Percentiles rank a stretch among this genome's conserved stretches.
phyloP scores from a whole-genome alignment of 768 basidiomycete genomes.

The Tremella yokohamensis region DNA sequence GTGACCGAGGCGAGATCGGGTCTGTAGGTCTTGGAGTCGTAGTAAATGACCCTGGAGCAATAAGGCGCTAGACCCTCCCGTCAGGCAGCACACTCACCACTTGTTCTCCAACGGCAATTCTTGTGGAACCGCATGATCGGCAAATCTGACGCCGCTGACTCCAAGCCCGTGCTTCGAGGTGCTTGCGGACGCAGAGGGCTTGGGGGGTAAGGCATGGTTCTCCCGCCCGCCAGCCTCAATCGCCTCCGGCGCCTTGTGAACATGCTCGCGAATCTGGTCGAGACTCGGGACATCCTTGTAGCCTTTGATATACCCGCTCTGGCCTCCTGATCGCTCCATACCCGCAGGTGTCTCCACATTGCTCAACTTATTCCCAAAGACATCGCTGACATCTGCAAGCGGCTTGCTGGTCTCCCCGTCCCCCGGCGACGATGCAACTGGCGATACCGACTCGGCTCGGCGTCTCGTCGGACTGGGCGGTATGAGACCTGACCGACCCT shows the following conservation, averaged over 20 bases:
- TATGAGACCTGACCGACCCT: conserved; percentile 1
- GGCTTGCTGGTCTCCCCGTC: conserved; percentile 9
- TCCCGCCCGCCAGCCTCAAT: conserved; percentile 9
- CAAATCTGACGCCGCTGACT: not conserved
- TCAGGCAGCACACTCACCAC: not conserved
- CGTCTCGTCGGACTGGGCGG: conserved; percentile 6
- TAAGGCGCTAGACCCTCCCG: not conserved
- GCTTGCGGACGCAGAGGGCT: not conserved
- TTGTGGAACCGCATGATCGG: not conserved
- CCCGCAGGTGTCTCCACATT: not conserved
- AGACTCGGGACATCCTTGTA: conserved; percentile 42
- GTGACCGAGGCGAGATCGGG: conserved; percentile 55
- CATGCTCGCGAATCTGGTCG: conserved; percentile 28
- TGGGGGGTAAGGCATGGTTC: not conserved
- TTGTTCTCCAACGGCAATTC: conserved; percentile 2
- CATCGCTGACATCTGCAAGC: not conserved
- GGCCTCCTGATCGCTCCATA: conserved; percentile 7
- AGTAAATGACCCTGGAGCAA: conserved; percentile 72
- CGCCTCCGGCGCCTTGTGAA: conserved; percentile 7
- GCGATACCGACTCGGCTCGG: not conserved
- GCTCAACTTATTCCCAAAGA: not conserved
- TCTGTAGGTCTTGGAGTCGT: conserved; percentile 72
- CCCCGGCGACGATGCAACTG: not conserved
- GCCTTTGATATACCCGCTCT: conserved; percentile 31
- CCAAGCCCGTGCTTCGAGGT: not conserved